These are phyloP conservation scores for Oryza glumipatula DNA, from an alignment of 176 grass and related monocot genomes.

Conservation along the genomic window DNA sequence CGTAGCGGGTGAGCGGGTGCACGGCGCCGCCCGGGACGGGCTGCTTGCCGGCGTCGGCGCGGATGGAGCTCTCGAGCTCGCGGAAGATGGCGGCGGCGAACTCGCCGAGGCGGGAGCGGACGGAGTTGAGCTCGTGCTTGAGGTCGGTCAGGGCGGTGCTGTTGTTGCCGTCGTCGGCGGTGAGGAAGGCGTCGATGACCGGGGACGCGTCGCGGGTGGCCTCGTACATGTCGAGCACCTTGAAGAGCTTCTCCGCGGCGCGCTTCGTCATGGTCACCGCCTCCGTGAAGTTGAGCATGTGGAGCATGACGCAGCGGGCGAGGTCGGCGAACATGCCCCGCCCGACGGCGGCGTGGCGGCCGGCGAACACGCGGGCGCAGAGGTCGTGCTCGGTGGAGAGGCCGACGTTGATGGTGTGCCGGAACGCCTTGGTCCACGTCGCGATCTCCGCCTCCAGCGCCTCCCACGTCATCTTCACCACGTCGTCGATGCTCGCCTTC, in stretches of 20 bases:
- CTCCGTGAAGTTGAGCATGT: slow-evolving; percentile 83
- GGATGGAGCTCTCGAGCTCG: slow-evolving; percentile 90
- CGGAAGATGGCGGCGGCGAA: slow-evolving; percentile 71
- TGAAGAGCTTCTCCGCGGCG: slow-evolving; percentile 82
- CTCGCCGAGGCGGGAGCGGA: slow-evolving; percentile 60
- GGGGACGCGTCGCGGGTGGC: slow-evolving; percentile 59
- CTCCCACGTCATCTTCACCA: slow-evolving; percentile 81
- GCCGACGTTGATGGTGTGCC: slow-evolving; percentile 55
- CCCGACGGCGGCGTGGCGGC: slow-evolving; percentile 34
- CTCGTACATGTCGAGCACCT: slow-evolving; percentile 94
- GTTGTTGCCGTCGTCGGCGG: not conserved
- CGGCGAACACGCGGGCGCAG: slow-evolving; percentile 56
- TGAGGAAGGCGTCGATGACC: slow-evolving; percentile 60
- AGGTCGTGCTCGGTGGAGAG: slow-evolving; percentile 73
- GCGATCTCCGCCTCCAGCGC: slow-evolving; percentile 69
- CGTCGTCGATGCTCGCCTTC: slow-evolving; percentile 48
- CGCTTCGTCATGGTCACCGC: slow-evolving; percentile 68
- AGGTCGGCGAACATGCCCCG: slow-evolving; percentile 57
- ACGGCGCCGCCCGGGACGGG: slow-evolving; percentile 77
- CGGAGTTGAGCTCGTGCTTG: slow-evolving; percentile 52
- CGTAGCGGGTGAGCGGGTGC: slow-evolving; percentile 93
- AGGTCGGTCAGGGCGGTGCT: slow-evolving; percentile 46
- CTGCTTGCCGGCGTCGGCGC: slow-evolving; percentile 62
- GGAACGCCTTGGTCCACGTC: slow-evolving; percentile 72
- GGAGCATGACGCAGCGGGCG: slow-evolving; percentile 54